These are phyloP conservation scores for Pythium scleroteichum DNA, from an alignment of 352 stramenopile genomes.

Conservation along the genomic window DNA sequence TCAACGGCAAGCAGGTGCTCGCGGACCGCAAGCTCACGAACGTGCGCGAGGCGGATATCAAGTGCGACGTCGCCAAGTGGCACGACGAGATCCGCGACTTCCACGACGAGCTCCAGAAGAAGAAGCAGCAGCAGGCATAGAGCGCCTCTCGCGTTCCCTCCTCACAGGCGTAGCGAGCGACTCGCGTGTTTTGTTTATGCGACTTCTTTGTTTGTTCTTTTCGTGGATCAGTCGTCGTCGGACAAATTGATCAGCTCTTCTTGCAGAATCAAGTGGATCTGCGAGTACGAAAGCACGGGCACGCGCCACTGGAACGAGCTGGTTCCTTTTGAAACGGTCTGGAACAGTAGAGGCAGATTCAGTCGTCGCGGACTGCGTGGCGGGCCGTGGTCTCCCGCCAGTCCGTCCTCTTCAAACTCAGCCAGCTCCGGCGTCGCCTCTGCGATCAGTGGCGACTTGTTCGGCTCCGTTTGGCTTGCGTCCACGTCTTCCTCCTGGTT, in stretches of 20 bases:
- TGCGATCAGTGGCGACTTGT: conserved; percentile 11
- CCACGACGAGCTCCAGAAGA: conserved; percentile 48
- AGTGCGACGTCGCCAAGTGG: conserved; percentile 64
- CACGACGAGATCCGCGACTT: conserved; percentile 54
- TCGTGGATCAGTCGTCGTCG: background rate
- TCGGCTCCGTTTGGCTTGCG: background rate
- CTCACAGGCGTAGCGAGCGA: too few species aligned
- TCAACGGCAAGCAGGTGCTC: conserved; percentile 84
- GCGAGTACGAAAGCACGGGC: background rate
- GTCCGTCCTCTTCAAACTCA: conserved; percentile 63
- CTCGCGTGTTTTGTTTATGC: too few species aligned
- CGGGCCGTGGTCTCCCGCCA: conserved; percentile 9
- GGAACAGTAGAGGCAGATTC: background rate
- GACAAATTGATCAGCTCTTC: conserved; percentile 1
- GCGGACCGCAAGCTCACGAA: conserved; percentile 70
- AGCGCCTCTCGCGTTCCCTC: background rate
- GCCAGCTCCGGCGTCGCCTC: conserved; percentile 39
- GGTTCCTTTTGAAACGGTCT: background rate
- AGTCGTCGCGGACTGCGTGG: background rate
- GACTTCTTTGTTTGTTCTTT: too few species aligned
- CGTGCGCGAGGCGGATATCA: conserved; percentile 63
- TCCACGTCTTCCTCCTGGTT: conserved; percentile 21
- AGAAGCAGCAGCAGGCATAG: conserved; percentile 32
- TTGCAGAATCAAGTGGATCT: conserved; percentile 16
- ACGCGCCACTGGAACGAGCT: conserved; percentile 14